Evolutionary conservation across 805 yeast species (phyloP), one percentile per base, ranked within the genome.

Genomic region (Yamadazyma ubonensis): DNA sequence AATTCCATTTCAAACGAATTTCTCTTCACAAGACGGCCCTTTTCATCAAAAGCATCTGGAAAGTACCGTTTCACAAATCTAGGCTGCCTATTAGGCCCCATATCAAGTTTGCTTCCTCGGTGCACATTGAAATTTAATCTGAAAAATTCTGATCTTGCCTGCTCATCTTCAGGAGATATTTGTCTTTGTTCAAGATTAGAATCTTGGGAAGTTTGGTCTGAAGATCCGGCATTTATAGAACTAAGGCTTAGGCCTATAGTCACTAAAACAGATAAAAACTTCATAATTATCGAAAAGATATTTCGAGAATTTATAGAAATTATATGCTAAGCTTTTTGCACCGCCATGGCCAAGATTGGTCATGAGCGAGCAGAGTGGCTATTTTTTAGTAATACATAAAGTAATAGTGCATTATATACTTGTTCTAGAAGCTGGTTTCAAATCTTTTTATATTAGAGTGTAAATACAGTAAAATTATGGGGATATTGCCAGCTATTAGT

Each of bases 1-100:
- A 47, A 22, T 12, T 31, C 42, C 51, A 47, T 42, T 21, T 39
- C 41, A 18, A 47, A 44, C 1, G 36, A 33, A 25, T 44, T 44
- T 17, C 51, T 37, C 20, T 44, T 44, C n/a, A 15, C 22, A 11
- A 37, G 23, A n/a, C 16, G 26, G 7, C 38, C 29, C 9, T 6
- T 11, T 7, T 16, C 22, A 25, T 33, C 37, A 21, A 20, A 21
- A 5, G 29, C 40, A 16, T 37, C 35, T 4, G 23, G 29, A 4
- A 7, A 9, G 11, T 8, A 17, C 16, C 40, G 8, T 22, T 23
- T 20, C 5, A 42, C 40, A 15, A 47, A 17, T 6, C 11, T 20
- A 5, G 50, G 40, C 9, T 26, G 26, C 5, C 38, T 36, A 21
- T 31, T 33, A 2, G 36, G 34, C 12, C 26, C 36, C 43, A 40